phyloP scores from a whole-genome alignment of 164 flowering plant genomes.

The Macadamia integrifolia region DNA sequence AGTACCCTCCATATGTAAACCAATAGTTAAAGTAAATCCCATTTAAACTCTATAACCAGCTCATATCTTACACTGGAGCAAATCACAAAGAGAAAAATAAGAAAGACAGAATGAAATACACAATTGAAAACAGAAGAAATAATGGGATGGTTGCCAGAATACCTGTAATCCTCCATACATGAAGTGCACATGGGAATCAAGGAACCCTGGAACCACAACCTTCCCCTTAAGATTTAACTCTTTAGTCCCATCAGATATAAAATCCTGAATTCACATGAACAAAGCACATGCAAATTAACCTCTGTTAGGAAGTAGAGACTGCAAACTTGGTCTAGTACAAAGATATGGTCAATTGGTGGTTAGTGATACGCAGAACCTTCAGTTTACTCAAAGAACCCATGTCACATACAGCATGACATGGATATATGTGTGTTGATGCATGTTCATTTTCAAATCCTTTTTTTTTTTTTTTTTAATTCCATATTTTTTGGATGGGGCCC shows the following conservation, averaged over 20 bases:
- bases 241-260: conserved; percentile 40
- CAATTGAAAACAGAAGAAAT: conserved; percentile 1
- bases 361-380: too few species aligned
- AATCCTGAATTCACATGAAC: conserved; percentile 41
- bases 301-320: not conserved
- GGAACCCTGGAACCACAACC: conserved; percentile 88
- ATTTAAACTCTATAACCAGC: too few species aligned
- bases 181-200: conserved; percentile 91
- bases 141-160: not conserved
- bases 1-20: too few species aligned
- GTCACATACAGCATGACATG: too few species aligned
- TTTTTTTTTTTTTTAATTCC: too few species aligned
- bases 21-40: too few species aligned
- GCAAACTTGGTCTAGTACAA: not conserved
- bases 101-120: not conserved
- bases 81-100: not conserved
- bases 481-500: too few species aligned
- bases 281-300: conserved; percentile 1
- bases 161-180: conserved; percentile 88
- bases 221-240: conserved; percentile 65
- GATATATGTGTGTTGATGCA: too few species aligned
- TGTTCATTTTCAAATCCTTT: too few species aligned
- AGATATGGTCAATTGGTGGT: too few species aligned
- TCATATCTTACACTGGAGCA: not conserved
- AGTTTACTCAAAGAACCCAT: too few species aligned